A percentile compares a stretch with the other conserved stretches of the same genome.
Evolutionary conservation across 2,329 filamentous ascomycete species (phyloP).

Genomic region (Beauveria asiatica): DNA sequence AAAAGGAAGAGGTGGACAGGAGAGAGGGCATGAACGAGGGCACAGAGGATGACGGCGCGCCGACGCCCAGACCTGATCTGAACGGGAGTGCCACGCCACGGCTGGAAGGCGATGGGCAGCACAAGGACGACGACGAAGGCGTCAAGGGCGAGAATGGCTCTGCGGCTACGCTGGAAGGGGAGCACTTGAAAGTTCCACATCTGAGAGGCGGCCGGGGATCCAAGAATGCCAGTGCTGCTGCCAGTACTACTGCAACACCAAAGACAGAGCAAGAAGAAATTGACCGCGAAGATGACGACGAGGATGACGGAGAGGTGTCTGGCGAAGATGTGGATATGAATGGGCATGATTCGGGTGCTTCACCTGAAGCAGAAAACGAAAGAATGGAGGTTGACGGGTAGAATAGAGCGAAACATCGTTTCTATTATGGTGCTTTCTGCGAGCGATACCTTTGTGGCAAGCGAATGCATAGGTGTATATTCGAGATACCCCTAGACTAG

Average conservation of each 20-base stretch:
- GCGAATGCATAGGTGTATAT: conserved; percentile 11
- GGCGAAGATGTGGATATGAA: conserved; percentile 19
- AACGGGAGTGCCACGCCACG: conserved; percentile 44
- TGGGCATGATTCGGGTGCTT: not conserved
- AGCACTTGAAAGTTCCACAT: conserved; percentile 12
- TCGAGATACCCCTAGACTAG: conserved; percentile 14
- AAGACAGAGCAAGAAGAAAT: conserved; percentile 15
- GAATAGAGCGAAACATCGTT: conserved; percentile 10
- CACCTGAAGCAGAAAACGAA: conserved; percentile 33
- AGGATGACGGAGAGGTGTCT: conserved; percentile 46
- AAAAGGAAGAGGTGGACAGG: conserved; percentile 89
- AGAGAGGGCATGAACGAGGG: conserved; percentile 73
- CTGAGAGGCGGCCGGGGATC: conserved; percentile 17
- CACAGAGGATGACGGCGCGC: conserved; percentile 48
- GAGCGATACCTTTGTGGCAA: not conserved
- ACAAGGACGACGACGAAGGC: conserved; percentile 18
- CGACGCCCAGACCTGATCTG: conserved; percentile 41
- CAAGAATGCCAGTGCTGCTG: conserved; percentile 19
- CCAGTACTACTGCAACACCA: conserved; percentile 19
- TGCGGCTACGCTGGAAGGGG: conserved; percentile 22
- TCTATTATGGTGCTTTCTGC: not conserved
- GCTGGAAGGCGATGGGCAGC: conserved; percentile 29
- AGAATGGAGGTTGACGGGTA: conserved; percentile 57
- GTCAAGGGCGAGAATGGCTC: conserved; percentile 22
- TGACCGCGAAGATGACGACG: conserved; percentile 25